Evolutionary conservation across 2,329 filamentous ascomycete species (phyloP).

Genomic region (Clarireedia hainanense): DNA sequence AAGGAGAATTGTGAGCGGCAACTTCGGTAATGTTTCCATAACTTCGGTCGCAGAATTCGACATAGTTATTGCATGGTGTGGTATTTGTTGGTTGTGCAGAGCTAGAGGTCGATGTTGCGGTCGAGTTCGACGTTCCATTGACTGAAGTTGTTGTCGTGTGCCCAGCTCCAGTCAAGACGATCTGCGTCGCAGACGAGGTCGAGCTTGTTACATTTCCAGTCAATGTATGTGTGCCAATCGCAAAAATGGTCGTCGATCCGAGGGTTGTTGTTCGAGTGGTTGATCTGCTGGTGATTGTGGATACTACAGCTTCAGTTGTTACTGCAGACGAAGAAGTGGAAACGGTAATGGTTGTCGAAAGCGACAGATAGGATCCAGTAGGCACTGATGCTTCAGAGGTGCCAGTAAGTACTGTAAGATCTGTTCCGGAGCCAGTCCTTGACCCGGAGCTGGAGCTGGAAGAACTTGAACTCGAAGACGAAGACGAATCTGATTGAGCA

Average conservation of each 20-base stretch:
- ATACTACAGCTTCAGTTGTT: conserved; percentile 20
- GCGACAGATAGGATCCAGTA: conserved; percentile 33
- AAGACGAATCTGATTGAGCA: conserved; percentile 16
- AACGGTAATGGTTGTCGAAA: conserved; percentile 29
- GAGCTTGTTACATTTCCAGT: conserved; percentile 24
- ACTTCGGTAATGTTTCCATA: conserved; percentile 80
- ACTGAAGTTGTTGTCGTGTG: conserved; percentile 30
- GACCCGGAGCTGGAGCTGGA: background rate
- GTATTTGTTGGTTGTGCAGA: conserved; percentile 54
- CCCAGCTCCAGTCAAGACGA: conserved; percentile 30
- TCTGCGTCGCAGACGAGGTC: conserved; percentile 26
- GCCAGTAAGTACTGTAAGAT: no score
- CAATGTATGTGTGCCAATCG: conserved; percentile 12
- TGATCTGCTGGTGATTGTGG: conserved; percentile 19
- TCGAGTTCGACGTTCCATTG: conserved; percentile 42
- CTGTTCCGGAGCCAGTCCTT: background rate
- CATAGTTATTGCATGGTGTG: conserved; percentile 69
- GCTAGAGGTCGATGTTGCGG: conserved; percentile 37
- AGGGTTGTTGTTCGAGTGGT: conserved; percentile 21
- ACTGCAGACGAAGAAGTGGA: conserved; percentile 21
- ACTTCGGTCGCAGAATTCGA: conserved; percentile 67
- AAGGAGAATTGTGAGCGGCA: conserved; percentile 75
- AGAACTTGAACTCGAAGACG: conserved; percentile 10
- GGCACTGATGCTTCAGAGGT: conserved; percentile 17
- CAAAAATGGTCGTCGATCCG: conserved; percentile 25